Percentiles rank a stretch among this genome's conserved stretches.
phyloP scores from a whole-genome alignment of 208 protist genomes.

The Crithidia sp. region DNA sequence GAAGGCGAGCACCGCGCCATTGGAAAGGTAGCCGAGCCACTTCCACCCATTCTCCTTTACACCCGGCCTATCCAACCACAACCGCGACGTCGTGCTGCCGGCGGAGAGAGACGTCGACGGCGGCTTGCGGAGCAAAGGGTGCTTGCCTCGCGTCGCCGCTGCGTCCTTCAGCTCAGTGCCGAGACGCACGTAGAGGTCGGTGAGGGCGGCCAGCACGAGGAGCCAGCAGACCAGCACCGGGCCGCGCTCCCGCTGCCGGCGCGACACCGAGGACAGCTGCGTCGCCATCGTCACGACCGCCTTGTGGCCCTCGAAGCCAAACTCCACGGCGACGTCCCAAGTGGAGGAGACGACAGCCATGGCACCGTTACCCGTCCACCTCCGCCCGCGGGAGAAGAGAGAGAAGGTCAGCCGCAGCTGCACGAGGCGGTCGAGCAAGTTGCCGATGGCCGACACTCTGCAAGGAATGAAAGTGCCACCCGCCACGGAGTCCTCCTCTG shows the following conservation, averaged over 20 bases:
- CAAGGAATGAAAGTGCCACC: slow-evolving; percentile 48
- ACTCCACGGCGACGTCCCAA: slow-evolving; percentile 49
- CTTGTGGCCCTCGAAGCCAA: slow-evolving; percentile 48
- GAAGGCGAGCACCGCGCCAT: slow-evolving; percentile 44
- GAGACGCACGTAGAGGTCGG: slow-evolving; percentile 22
- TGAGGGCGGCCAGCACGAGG: slow-evolving; percentile 5
- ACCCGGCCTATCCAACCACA: background rate
- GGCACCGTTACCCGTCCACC: slow-evolving; percentile 20
- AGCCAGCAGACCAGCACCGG: slow-evolving; percentile 28
- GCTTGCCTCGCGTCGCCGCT: slow-evolving; percentile 3
- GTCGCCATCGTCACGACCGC: slow-evolving; percentile 47
- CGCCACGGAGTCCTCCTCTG: slow-evolving; percentile 27
- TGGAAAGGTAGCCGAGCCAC: slow-evolving; percentile 50
- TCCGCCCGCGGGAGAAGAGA: slow-evolving; percentile 34
- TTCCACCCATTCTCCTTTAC: slow-evolving; percentile 36
- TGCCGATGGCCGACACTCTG: slow-evolving; percentile 33
- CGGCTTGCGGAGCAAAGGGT: background rate
- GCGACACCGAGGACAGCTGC: slow-evolving; percentile 16
- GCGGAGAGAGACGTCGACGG: background rate
- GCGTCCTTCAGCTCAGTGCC: slow-evolving; percentile 8
- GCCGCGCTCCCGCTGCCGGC: slow-evolving; percentile 12
- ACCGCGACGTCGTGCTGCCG: slow-evolving; percentile 3
- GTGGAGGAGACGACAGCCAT: slow-evolving; percentile 26
- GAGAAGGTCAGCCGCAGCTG: slow-evolving; percentile 44
- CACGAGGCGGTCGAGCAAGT: slow-evolving; percentile 46